Percentiles rank a stretch among this genome's conserved stretches.
Evolutionary conservation across 257 asterid species (phyloP).

Genomic region (Ophiorrhiza pumila): DNA sequence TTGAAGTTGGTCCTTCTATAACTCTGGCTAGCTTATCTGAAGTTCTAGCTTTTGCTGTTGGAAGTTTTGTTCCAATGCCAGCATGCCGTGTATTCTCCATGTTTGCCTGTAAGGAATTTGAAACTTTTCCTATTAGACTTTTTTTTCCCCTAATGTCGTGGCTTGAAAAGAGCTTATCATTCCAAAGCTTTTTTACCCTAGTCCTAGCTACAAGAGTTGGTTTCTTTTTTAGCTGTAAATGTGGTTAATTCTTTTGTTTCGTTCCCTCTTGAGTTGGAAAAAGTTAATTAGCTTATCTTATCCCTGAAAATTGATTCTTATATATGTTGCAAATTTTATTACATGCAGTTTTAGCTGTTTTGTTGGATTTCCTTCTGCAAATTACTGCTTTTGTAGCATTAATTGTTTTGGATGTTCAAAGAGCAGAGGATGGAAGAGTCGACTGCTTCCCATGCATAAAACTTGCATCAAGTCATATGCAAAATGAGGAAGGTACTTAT

Average conservation of each 20-base stretch:
- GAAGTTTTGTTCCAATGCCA: conserved; percentile 97
- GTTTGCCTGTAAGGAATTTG: conserved; percentile 76
- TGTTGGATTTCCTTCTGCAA: conserved; percentile 97
- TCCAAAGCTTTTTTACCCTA: too few relatives aligned
- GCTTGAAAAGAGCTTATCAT: not conserved
- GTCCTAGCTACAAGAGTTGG: too few relatives aligned
- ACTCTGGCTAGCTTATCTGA: conserved; percentile 95
- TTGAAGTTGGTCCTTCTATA: conserved; percentile 97
- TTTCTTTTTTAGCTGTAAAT: not conserved
- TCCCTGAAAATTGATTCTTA: not conserved
- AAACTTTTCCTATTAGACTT: conserved; percentile 1
- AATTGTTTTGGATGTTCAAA: conserved; percentile 83
- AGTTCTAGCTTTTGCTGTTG: conserved; percentile 99
- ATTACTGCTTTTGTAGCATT: conserved; percentile 97
- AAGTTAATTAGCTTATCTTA: not conserved
- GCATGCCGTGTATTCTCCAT: conserved; percentile 97
- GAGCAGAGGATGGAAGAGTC: conserved; percentile 87
- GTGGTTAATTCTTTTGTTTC: not conserved
- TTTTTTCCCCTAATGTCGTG: not conserved
- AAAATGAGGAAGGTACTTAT: conserved; percentile 11
- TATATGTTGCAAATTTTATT: conserved; percentile 1
- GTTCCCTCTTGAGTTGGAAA: not conserved
- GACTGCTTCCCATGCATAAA: conserved; percentile 92
- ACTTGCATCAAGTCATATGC: conserved; percentile 7
- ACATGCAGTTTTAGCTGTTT: conserved; percentile 86